Conservation (phyloP, 2,329 filamentous ascomycete genomes). For the Trichoderma harzianum region DNA sequence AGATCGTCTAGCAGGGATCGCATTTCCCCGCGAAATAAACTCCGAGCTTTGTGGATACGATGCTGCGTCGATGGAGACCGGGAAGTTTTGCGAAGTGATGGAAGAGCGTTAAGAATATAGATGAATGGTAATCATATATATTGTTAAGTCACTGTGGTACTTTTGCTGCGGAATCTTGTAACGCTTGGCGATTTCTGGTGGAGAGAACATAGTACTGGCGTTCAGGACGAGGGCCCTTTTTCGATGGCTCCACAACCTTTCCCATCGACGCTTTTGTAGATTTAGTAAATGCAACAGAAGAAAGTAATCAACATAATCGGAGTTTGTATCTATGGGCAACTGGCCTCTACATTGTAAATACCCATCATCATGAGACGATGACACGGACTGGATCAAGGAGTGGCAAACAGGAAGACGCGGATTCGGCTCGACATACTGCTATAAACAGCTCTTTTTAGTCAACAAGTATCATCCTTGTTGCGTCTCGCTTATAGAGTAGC, state of each 20-base stretch:
- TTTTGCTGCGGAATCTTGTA: background rate
- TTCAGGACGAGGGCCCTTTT: background rate
- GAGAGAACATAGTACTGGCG: background rate
- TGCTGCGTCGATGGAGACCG: background rate
- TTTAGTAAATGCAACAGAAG: background rate
- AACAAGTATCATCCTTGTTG: background rate
- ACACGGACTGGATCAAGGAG: background rate
- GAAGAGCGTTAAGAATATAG: background rate
- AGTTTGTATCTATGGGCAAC: fast-evolving
- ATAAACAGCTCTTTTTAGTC: background rate
- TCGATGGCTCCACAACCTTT: background rate
- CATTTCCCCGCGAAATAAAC: background rate
- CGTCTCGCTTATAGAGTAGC: background rate
- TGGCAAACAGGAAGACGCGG: background rate
- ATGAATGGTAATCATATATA: background rate
- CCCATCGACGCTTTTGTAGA: background rate
- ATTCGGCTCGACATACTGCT: background rate
- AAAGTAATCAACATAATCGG: background rate
- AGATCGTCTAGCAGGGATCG: background rate
- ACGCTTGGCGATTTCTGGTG: background rate
- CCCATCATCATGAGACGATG: background rate
- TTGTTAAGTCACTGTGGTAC: background rate
- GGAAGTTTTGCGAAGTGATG: background rate
- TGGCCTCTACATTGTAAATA: fast-evolving
- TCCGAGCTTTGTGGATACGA: background rate